These are phyloP conservation scores for Margaritispora aquatica DNA, from an alignment of 495 filamentous ascomycete species.

Conservation along the genomic window DNA sequence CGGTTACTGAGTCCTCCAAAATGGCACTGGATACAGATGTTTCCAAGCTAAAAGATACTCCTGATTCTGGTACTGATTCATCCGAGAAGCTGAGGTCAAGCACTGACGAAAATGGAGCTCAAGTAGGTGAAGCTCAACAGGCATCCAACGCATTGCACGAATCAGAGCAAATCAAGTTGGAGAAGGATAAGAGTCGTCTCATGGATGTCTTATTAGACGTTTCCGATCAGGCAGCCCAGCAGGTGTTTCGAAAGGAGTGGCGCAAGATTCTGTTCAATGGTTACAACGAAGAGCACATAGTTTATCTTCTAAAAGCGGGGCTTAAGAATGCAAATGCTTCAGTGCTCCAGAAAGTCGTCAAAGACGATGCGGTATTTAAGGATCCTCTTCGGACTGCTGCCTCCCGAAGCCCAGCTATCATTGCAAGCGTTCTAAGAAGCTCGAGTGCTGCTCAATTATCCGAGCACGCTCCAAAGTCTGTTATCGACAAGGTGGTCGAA, in stretches of 20 bases:
- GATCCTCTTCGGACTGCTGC: slow-evolving; percentile 1
- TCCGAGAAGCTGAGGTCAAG: no score
- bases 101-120: no score
- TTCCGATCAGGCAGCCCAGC: slow-evolving; percentile 13
- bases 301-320: slow-evolving; percentile 14
- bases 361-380: slow-evolving; percentile 8
- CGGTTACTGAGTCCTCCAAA: no score
- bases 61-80: no score
- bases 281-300: slow-evolving; percentile 13
- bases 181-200: slow-evolving; percentile 12
- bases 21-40: no score
- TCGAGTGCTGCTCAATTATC: not conserved
- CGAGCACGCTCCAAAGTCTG: not conserved
- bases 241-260: slow-evolving; percentile 16
- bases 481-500: slow-evolving; percentile 5
- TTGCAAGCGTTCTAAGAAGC: slow-evolving; percentile 1
- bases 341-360: slow-evolving; percentile 10
- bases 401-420: not conserved
- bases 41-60: no score
- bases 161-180: slow-evolving; percentile 7
- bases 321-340: slow-evolving; percentile 14
- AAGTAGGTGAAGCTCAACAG: not conserved
- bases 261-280: slow-evolving; percentile 12
- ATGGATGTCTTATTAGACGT: slow-evolving; percentile 5
- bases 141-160: not conserved